Evolutionary conservation across 495 filamentous ascomycete genomes (phyloP).

Genomic region (Cercophora newfieldiana): DNA sequence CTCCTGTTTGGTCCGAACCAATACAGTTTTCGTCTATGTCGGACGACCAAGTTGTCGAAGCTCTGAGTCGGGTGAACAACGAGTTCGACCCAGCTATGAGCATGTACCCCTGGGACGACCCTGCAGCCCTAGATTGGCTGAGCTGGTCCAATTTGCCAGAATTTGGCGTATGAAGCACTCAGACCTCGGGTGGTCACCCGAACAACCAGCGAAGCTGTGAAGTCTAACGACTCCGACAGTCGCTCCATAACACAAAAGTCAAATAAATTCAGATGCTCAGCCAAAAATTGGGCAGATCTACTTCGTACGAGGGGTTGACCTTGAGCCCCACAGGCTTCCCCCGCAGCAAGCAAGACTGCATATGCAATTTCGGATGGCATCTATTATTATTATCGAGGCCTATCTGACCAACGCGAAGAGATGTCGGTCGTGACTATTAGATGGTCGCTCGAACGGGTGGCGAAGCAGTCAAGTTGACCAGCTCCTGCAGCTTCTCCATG

Average conservation of each 20-base stretch:
- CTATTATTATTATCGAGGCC: too few species aligned
- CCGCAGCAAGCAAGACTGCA: too few species aligned
- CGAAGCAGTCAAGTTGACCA: conserved; percentile 10
- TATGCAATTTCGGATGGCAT: too few species aligned
- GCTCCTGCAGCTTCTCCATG: conserved; percentile 41
- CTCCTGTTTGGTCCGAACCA: conserved; percentile 50
- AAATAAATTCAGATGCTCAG: too few species aligned
- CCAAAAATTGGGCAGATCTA: too few species aligned
- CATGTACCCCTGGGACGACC: conserved; percentile 57
- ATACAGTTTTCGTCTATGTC: conserved; percentile 69
- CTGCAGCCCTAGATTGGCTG: conserved; percentile 59
- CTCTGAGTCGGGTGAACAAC: conserved; percentile 58
- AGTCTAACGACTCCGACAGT: conserved; percentile 27
- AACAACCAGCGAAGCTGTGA: neutral
- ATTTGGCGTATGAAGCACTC: conserved; percentile 30
- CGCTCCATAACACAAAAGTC: conserved; percentile 47
- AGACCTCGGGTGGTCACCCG: conserved; percentile 6
- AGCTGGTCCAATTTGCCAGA: conserved; percentile 55
- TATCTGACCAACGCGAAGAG: too few species aligned
- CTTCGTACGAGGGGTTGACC: too few species aligned
- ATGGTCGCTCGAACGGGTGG: conserved; percentile 8
- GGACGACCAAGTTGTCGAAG: conserved; percentile 62
- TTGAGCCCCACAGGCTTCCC: too few species aligned
- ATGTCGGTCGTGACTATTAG: too few species aligned
- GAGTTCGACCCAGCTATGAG: conserved; percentile 53